Evolutionary conservation across 148 eudicot genomes (phyloP).

Genomic region (Agrostemma githago): DNA sequence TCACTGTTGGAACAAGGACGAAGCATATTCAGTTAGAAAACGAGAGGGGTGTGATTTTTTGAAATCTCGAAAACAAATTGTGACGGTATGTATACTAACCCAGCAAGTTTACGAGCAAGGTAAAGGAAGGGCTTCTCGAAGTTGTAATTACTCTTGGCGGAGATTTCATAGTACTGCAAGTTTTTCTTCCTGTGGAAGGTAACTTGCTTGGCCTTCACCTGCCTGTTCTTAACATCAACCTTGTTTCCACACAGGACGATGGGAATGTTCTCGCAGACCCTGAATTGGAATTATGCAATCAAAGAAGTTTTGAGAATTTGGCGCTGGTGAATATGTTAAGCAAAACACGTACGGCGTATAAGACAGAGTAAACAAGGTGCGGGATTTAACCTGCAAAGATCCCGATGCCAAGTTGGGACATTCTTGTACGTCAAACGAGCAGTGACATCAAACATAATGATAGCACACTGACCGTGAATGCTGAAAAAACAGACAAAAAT

Average conservation of each 20-base stretch:
- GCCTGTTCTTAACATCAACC: background rate
- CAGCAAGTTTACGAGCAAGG: background rate
- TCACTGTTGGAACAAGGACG: background rate
- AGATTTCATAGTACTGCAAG: background rate
- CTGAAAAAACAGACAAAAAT: background rate
- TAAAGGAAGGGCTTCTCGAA: background rate
- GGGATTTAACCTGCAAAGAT: background rate
- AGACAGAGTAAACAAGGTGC: background rate
- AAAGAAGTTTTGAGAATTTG: background rate
- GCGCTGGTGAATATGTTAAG: background rate
- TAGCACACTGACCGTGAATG: background rate
- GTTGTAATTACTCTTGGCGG: background rate
- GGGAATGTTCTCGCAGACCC: background rate
- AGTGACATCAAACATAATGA: background rate
- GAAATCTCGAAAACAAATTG: background rate
- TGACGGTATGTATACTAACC: background rate
- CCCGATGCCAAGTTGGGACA: background rate
- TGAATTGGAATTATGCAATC: background rate
- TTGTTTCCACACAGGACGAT: background rate
- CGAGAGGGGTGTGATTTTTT: background rate
- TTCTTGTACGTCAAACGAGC: background rate
- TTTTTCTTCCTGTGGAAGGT: background rate
- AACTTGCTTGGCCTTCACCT: background rate
- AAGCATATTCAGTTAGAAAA: background rate
- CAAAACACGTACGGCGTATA: background rate